phyloP scores from a whole-genome alignment of 2,329 filamentous ascomycete genomes.

The Fusarium nodosum region DNA sequence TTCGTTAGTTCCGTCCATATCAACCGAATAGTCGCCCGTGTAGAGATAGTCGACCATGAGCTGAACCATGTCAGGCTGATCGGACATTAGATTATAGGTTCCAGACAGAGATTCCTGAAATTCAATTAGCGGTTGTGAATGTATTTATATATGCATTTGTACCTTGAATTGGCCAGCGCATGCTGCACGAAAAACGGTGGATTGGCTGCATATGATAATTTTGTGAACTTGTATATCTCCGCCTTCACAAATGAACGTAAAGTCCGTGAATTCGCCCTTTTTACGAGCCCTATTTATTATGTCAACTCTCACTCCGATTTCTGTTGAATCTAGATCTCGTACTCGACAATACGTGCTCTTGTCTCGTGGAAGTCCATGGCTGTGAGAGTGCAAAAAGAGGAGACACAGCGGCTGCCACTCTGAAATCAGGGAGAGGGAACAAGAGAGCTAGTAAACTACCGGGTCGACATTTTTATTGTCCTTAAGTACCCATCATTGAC shows the following conservation, averaged over 20 bases:
- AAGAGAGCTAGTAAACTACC: too few species aligned
- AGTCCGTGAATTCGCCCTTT: constrained; percentile 14
- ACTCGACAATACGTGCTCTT: constrained; percentile 10
- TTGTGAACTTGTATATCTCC: constrained; percentile 7
- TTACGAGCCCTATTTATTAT: background rate
- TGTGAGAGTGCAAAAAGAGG: background rate
- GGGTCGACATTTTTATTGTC: background rate
- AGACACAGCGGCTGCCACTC: too few species aligned
- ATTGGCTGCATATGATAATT: constrained; percentile 21
- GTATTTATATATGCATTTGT: fast-evolving
- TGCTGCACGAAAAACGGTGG: constrained; percentile 21
- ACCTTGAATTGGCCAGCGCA: constrained; percentile 21
- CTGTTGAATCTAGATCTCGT: fast-evolving
- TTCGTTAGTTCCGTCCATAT: fast-evolving
- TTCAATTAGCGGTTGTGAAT: background rate
- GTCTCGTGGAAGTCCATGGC: constrained; percentile 1
- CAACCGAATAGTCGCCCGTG: constrained; percentile 11
- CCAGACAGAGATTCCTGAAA: constrained; percentile 17
- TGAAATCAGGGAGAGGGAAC: too few species aligned
- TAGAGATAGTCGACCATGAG: constrained; percentile 41
- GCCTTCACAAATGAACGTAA: background rate
- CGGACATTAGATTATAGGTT: constrained; percentile 19
- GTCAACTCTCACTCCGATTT: background rate
- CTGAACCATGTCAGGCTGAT: constrained; percentile 11
- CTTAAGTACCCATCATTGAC: background rate